Base-by-base conservation (phyloP, 352 stramenopile genomes). In the Phytophthora europaea region DNA sequence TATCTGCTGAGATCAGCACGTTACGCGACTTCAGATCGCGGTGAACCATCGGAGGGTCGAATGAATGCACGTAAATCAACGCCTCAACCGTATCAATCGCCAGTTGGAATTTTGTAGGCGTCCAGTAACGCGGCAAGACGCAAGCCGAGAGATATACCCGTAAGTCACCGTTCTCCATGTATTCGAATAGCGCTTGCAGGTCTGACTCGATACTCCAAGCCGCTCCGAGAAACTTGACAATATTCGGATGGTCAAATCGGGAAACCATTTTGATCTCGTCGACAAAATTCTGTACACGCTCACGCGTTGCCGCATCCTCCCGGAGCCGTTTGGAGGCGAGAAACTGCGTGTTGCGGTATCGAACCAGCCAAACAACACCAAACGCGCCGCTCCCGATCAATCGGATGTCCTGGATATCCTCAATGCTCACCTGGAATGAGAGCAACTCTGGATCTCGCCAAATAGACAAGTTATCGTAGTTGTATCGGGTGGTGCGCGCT, bases 181-280 rank as follows among this genome's bases (percentile, higher is more conserved):
- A 90, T 68, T 90, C 80, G 47, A 84, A 81, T 16, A 88, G 48
- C 23, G 70, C 76, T 31, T 86, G 76, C 10, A 90, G 64, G 56
- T 88, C 77, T 2, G 65, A 72, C 47, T 87, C 67, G 51, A 75
- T 80, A 8, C 66, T 83, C 81, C 80, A 88, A n/a, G 81, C 79
- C 54, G 81, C 78, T 16, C 83, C 81, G 28, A 87, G 38, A 59
- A 87, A 85, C 8, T 68, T 45, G 20, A 79, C 72, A 53, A 79
- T 70, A 33, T 73, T 70, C 15, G 72, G 69, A 57, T 88, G 81
- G 20, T 72, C 51, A 34, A 90, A 76, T 4, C 65, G 55, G 12
- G 83, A 72, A 20, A 76, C 60, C 18, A 90, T 55, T 23, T 79
- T 77, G 64, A 78, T 78, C 45, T 78, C 72, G 20, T 59, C 57